phyloP scores from a whole-genome alignment of 2,329 filamentous ascomycete species.

The Penicillium expansum region DNA sequence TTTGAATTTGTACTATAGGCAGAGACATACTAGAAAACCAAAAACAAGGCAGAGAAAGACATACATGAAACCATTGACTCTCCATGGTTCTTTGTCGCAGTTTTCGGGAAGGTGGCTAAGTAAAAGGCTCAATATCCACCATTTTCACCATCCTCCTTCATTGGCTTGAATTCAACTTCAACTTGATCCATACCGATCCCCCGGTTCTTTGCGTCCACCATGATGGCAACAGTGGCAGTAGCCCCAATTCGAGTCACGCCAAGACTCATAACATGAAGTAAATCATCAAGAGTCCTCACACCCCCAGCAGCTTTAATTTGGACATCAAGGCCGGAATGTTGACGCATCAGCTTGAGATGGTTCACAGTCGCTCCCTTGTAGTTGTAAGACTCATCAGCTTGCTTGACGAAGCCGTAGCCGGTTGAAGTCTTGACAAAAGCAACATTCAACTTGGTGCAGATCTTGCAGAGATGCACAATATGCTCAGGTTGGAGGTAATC shows the following conservation, averaged over 20 bases:
- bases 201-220: slow-evolving; percentile 54
- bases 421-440: slow-evolving; percentile 62
- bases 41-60: no score
- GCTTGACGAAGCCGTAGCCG: slow-evolving; percentile 61
- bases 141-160: slow-evolving; percentile 23
- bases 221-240: slow-evolving; percentile 54
- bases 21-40: no score
- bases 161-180: slow-evolving; percentile 25
- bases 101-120: no score
- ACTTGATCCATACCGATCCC: slow-evolving; percentile 45
- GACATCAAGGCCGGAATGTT: slow-evolving; percentile 44
- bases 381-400: slow-evolving; percentile 50
- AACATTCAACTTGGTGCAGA: slow-evolving; percentile 53
- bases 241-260: slow-evolving; percentile 58
- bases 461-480: slow-evolving; percentile 53
- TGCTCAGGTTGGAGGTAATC: slow-evolving; percentile 54
- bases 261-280: slow-evolving; percentile 54
- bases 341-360: slow-evolving; percentile 56
- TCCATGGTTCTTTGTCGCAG: no score
- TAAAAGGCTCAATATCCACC: no score
- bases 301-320: slow-evolving; percentile 60
- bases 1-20: no score
- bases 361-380: slow-evolving; percentile 54
- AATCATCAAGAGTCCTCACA: slow-evolving; percentile 56
- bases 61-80: no score